A percentile compares a stretch with the other conserved stretches of the same genome.
Evolutionary conservation across 257 asterid genomes (phyloP).

Genomic region (Capsicum pubescens): DNA sequence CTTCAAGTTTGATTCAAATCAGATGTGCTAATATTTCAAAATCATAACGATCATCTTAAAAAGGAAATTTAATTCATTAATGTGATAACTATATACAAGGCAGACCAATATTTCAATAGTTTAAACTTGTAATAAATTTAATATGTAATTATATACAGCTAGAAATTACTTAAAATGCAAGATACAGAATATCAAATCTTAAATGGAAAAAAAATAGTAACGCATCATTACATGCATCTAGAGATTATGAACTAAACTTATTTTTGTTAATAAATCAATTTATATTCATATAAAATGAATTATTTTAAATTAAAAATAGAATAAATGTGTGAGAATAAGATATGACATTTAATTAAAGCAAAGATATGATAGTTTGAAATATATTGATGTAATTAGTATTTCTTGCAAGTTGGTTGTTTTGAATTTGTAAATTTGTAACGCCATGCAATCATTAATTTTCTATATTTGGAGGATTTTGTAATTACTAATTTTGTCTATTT

Average conservation of each 20-base stretch:
- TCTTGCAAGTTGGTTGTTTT: constrained; percentile 20
- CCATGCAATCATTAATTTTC: constrained; percentile 7
- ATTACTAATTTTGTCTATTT: background rate
- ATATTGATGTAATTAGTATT: background rate
- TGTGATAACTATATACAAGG: background rate
- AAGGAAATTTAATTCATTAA: background rate
- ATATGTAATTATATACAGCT: background rate
- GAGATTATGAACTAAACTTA: background rate
- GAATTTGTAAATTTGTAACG: constrained; percentile 12
- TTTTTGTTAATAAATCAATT: background rate
- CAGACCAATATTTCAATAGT: background rate
- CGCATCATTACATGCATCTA: constrained; percentile 6
- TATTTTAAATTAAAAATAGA: background rate
- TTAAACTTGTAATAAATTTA: background rate
- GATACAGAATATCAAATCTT: constrained; percentile 13
- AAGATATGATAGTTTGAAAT: constrained; percentile 18
- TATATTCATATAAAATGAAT: background rate
- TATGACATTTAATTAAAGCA: constrained; percentile 5
- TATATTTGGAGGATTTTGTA: constrained; percentile 18
- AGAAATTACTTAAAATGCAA: constrained; percentile 7
- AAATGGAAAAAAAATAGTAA: background rate
- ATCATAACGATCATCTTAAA: background rate
- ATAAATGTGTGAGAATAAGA: too few relatives aligned
- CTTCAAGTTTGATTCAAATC: background rate
- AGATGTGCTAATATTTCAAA: background rate